These are phyloP conservation scores for Licmophora abbreviata DNA, from an alignment of 108 stramenopile genomes.

Conservation along the genomic window DNA sequence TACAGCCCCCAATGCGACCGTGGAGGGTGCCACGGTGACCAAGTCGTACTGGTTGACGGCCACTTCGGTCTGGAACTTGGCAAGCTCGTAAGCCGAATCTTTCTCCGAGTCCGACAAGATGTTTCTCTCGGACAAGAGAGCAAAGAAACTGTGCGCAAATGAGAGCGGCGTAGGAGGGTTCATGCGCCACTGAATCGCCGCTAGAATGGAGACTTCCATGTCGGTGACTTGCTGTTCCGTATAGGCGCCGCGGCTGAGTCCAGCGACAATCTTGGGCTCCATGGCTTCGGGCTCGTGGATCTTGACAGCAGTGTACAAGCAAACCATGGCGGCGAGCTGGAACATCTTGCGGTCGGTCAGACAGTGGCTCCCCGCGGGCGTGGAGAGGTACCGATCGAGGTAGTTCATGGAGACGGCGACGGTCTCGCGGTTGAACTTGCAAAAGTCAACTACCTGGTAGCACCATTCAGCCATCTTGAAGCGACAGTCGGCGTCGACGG, in stretches of 20 bases:
- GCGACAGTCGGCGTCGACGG: constrained; percentile 34
- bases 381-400: constrained; percentile 43
- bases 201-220: constrained; percentile 38
- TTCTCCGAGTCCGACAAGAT: neutral
- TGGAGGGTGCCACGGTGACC: constrained; percentile 13
- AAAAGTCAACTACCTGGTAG: constrained; percentile 47
- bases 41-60: constrained; percentile 26
- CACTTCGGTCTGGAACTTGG: constrained; percentile 27
- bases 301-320: constrained; percentile 67
- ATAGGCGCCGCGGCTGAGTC: constrained; percentile 46
- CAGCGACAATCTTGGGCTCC: constrained; percentile 41
- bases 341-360: constrained; percentile 29
- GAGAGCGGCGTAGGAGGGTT: constrained; percentile 32
- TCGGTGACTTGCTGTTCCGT: constrained; percentile 27
- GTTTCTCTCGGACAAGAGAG: constrained; percentile 4
- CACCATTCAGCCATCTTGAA: constrained; percentile 58
- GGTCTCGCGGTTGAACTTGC: constrained; percentile 50
- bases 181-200: constrained; percentile 34
- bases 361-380: constrained; percentile 8
- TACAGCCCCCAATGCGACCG: constrained; percentile 27
- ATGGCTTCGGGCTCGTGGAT: constrained; percentile 47
- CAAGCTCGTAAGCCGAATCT: constrained; percentile 14
- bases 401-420: constrained; percentile 49
- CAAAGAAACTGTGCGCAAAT: constrained; percentile 10
- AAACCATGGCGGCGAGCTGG: constrained; percentile 66